Evolutionary conservation across 108 stramenopile species (phyloP).

Genomic region (Cyclostephanos tholiformis): DNA sequence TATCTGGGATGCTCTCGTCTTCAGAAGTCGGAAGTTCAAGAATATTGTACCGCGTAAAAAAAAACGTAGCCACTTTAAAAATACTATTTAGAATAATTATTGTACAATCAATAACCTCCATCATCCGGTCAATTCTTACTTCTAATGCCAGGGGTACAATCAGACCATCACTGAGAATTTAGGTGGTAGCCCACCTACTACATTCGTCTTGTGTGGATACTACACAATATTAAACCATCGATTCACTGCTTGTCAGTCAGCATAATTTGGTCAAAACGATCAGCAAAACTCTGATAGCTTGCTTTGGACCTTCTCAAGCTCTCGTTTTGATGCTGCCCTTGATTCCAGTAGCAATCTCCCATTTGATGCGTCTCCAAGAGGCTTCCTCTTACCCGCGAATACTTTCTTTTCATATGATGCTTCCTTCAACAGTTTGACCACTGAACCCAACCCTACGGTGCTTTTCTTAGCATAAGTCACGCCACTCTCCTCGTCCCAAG

Average conservation of each 20-base stretch:
- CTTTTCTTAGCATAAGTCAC: background rate
- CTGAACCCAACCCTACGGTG: slow-evolving; percentile 2
- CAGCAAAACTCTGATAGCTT: slow-evolving; percentile 18
- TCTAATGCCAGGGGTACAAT: too few species aligned
- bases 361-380: slow-evolving; percentile 9
- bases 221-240: too few species aligned
- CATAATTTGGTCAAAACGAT: background rate
- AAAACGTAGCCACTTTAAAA: background rate
- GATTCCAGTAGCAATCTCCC: slow-evolving; percentile 9
- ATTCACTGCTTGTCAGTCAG: background rate
- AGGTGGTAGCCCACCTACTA: too few species aligned
- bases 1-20: too few species aligned
- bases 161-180: too few species aligned
- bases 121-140: too few species aligned
- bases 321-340: slow-evolving; percentile 5
- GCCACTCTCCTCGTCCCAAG: background rate
- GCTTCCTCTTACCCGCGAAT: slow-evolving; percentile 9
- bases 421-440: slow-evolving; percentile 11
- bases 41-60: background rate
- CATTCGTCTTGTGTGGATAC: too few species aligned
- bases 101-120: too few species aligned
- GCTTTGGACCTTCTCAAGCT: slow-evolving; percentile 17
- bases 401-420: slow-evolving; percentile 10
- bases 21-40: too few species aligned
- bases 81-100: too few species aligned